phyloP scores from a whole-genome alignment of 164 flowering plant species.

The Magnolia sinica region DNA sequence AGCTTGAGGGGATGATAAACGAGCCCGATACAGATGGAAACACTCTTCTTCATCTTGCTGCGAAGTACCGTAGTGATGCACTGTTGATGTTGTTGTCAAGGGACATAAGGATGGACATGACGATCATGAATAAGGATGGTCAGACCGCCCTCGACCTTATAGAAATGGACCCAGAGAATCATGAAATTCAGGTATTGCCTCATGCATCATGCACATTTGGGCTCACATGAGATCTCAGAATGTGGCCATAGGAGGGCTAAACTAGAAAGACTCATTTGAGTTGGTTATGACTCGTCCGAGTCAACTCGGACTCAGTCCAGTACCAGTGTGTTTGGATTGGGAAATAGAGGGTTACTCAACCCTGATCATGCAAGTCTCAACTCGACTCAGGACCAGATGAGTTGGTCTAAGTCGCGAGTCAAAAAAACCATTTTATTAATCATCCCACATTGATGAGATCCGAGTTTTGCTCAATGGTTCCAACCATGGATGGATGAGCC shows the following conservation, averaged over 20 bases:
- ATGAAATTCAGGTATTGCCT: background rate
- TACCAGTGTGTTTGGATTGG: background rate
- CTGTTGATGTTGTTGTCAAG: background rate
- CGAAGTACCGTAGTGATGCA: background rate
- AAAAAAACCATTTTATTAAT: too few relatives aligned
- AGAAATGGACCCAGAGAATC: background rate
- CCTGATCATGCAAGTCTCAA: too few relatives aligned
- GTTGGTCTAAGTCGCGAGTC: too few relatives aligned
- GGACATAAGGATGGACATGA: background rate
- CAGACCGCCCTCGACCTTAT: constrained; percentile 2
- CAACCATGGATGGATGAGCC: too few relatives aligned
- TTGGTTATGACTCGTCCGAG: too few relatives aligned
- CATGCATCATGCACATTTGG: background rate
- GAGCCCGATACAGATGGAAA: background rate
- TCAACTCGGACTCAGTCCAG: background rate
- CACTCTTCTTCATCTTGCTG: constrained; percentile 7
- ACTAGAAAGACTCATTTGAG: too few relatives aligned
- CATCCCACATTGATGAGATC: too few relatives aligned
- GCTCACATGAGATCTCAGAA: background rate
- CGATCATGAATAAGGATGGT: constrained; percentile 2
- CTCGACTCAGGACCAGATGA: too few relatives aligned
- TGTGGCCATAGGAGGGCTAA: background rate
- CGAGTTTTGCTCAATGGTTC: too few relatives aligned
- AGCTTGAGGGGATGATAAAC: background rate
- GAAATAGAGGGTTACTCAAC: too few relatives aligned